Evolutionary conservation across 805 yeast species (phyloP).

Genomic region (Scheffersomyces coipomensis): DNA sequence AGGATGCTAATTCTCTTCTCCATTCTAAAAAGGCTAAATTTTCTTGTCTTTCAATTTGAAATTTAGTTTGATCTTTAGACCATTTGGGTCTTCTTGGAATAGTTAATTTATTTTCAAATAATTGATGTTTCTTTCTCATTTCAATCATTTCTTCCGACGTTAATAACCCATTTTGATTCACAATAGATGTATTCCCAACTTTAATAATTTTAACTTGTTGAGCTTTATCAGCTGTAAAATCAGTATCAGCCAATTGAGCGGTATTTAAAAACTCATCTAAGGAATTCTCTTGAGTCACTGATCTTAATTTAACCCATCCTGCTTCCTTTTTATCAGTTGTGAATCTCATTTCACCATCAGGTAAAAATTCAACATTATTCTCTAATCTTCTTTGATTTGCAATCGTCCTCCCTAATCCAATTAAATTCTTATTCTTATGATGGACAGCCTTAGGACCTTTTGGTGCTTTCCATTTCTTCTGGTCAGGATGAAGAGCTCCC

Average conservation of each 20-base stretch:
- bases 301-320: conserved; percentile 84
- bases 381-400: conserved; percentile 70
- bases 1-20: conserved; percentile 85
- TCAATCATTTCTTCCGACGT: conserved; percentile 64
- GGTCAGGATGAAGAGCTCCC: conserved; percentile 44
- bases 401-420: conserved; percentile 84
- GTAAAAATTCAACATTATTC: conserved; percentile 66
- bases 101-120: conserved; percentile 67
- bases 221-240: conserved; percentile 88
- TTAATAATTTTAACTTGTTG: conserved; percentile 82
- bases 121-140: conserved; percentile 60
- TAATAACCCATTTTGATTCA: conserved; percentile 47
- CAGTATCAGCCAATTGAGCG: conserved; percentile 94
- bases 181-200: conserved; percentile 53
- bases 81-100: conserved; percentile 94
- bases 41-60: conserved; percentile 81
- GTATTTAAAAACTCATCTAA: conserved; percentile 92
- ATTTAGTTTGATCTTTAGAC: conserved; percentile 68
- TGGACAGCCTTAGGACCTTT: conserved; percentile 90
- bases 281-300: conserved; percentile 93
- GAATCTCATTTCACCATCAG: conserved; percentile 87
- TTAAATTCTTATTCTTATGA: conserved; percentile 76
- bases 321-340: conserved; percentile 85
- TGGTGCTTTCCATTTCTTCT: conserved; percentile 81
- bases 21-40: conserved; percentile 88